These are phyloP conservation scores for Pseudogymnoascus sp. DNA, from an alignment of 2,329 filamentous ascomycete genomes.

Conservation along the genomic window DNA sequence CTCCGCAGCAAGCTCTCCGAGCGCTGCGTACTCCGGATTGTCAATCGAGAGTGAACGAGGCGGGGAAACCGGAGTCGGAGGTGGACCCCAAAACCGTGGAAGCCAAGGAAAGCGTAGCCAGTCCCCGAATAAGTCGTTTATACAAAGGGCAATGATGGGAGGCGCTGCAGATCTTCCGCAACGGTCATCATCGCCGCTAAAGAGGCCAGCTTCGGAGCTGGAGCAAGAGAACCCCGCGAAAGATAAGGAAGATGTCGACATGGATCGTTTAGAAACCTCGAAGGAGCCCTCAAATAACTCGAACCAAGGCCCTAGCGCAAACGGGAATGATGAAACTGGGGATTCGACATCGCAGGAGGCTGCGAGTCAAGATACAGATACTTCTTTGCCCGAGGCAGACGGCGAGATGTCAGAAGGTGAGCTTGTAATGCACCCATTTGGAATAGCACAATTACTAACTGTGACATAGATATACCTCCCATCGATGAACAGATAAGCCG, in stretches of 20 bases:
- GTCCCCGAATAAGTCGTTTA: conserved; percentile 42
- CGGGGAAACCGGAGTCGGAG: conserved; percentile 25
- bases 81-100: conserved; percentile 16
- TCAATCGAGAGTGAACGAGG: conserved; percentile 49
- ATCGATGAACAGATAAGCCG: conserved; percentile 67
- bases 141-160: conserved; percentile 50
- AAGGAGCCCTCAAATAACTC: not conserved
- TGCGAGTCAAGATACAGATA: not conserved
- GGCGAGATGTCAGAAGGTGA: not conserved
- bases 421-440: not conserved
- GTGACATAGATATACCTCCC: conserved; percentile 31
- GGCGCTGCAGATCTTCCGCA: conserved; percentile 50
- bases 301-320: not conserved
- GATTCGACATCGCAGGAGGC: not conserved
- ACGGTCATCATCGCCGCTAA: conserved; percentile 57
- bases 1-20: conserved; percentile 51
- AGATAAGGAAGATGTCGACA: conserved; percentile 29
- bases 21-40: conserved; percentile 49
- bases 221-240: conserved; percentile 23
- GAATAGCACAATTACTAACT: not conserved
- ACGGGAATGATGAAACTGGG: not conserved
- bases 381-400: not conserved
- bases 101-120: conserved; percentile 32
- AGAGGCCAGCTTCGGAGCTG: conserved; percentile 47
- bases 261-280: conserved; percentile 20